phyloP scores from a whole-genome alignment of 176 grass and related monocot species.

The Saccharum officinarum region DNA sequence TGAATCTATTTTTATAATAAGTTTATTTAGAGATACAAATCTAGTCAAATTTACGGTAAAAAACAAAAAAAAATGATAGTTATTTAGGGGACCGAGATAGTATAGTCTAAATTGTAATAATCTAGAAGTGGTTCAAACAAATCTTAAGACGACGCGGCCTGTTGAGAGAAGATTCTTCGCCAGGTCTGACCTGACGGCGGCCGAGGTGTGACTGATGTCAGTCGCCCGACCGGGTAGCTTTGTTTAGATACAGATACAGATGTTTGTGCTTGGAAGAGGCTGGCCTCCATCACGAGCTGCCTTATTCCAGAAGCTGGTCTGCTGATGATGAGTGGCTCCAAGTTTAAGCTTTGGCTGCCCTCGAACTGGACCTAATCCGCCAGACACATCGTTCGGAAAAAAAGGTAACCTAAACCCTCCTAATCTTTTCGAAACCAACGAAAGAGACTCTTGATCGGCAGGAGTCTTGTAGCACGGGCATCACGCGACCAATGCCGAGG shows the following conservation, averaged over 20 bases:
- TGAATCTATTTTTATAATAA: too few relatives aligned
- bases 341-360: neutral
- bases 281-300: neutral
- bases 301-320: conserved; percentile 8
- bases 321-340: neutral
- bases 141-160: neutral
- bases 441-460: neutral
- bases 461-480: neutral
- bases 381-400: neutral
- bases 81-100: too few relatives aligned
- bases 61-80: too few relatives aligned
- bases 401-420: neutral
- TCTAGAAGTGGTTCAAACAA: neutral
- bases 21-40: too few relatives aligned
- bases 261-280: neutral
- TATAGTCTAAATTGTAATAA: neutral
- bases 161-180: neutral
- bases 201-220: neutral
- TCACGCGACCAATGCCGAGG: neutral
- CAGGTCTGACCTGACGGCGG: neutral
- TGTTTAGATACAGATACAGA: neutral
- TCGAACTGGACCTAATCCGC: neutral
- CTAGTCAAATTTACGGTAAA: too few relatives aligned
- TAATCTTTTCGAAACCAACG: neutral
- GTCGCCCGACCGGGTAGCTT: neutral